A percentile compares a stretch with the other conserved stretches of the same genome.
phyloP scores from a whole-genome alignment of 805 yeast genomes.

The Nakazawaea pomicola region DNA sequence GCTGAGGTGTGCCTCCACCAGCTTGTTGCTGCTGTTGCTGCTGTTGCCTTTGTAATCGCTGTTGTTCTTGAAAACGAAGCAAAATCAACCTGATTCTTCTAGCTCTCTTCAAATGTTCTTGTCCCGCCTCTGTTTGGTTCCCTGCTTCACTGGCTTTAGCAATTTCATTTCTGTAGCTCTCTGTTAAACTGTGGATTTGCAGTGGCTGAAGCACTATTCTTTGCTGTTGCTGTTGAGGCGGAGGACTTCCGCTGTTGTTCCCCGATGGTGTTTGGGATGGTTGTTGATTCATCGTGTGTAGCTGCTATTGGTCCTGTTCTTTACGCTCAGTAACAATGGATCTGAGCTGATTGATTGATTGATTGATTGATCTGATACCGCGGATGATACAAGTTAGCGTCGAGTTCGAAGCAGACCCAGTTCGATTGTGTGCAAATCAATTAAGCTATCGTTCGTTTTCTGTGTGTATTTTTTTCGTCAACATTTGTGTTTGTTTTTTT shows the following conservation, averaged over 20 bases:
- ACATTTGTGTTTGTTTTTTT: no score
- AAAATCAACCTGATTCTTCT: slow-evolving; percentile 58
- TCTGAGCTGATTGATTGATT: no score
- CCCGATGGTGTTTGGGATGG: slow-evolving; percentile 11
- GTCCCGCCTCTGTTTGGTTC: slow-evolving; percentile 53
- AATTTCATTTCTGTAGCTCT: slow-evolving; percentile 53
- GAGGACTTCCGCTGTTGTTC: slow-evolving; percentile 15
- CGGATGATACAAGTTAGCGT: no score
- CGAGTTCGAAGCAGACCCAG: no score
- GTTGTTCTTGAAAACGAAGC: slow-evolving; percentile 48
- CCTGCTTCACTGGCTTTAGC: slow-evolving; percentile 62
- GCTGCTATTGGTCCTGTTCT: no score
- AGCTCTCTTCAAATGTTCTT: slow-evolving; percentile 57
- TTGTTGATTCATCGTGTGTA: slow-evolving; percentile 13
- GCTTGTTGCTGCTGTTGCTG: slow-evolving; percentile 17
- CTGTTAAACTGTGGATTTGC: slow-evolving; percentile 54
- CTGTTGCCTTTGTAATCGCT: slow-evolving; percentile 25
- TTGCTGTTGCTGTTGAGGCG: slow-evolving; percentile 18
- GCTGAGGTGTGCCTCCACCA: slow-evolving; percentile 9
- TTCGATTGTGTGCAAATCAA: no score
- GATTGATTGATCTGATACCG: no score
- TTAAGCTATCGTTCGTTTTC: no score
- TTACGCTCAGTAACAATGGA: no score
- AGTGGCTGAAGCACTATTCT: slow-evolving; percentile 29
- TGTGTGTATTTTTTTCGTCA: no score